Percentiles rank a stretch among this genome's conserved stretches.
phyloP scores from a whole-genome alignment of 768 basidiomycete species.

The Suillus subluteus region DNA sequence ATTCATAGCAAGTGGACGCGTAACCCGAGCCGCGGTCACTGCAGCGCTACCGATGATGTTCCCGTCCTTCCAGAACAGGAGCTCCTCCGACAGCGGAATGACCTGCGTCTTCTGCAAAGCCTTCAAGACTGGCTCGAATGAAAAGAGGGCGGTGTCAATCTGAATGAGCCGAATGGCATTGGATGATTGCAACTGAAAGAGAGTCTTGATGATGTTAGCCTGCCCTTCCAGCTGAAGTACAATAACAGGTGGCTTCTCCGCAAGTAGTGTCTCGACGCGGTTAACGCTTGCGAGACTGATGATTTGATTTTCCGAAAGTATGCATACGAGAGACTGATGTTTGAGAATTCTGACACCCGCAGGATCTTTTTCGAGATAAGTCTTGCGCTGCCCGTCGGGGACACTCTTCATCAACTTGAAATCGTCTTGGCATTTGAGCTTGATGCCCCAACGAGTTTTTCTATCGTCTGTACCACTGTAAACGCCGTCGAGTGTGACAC shows the following conservation, averaged over 20 bases:
- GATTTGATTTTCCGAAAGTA: slow-evolving; percentile 51
- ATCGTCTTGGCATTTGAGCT: slow-evolving; percentile 40
- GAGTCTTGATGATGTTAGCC: slow-evolving; percentile 38
- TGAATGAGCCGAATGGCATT: slow-evolving; percentile 50
- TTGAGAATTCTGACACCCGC: slow-evolving; percentile 44
- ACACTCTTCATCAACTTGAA: slow-evolving; percentile 40
- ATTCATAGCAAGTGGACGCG: slow-evolving; percentile 34
- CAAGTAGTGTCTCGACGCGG: slow-evolving; percentile 57
- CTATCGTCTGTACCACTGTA: slow-evolving; percentile 33
- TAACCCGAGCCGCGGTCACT: slow-evolving; percentile 18
- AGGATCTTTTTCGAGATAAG: slow-evolving; percentile 40
- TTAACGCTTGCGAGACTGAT: slow-evolving; percentile 56
- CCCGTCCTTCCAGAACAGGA: slow-evolving; percentile 55
- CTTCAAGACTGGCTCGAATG: slow-evolving; percentile 63
- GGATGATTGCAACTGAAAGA: slow-evolving; percentile 43
- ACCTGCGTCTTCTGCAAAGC: slow-evolving; percentile 50
- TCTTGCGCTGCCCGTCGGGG: slow-evolving; percentile 40
- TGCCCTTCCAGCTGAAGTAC: slow-evolving; percentile 56
- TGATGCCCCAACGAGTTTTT: slow-evolving; percentile 44
- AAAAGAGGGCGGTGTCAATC: slow-evolving; percentile 63
- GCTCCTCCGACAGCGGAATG: slow-evolving; percentile 52
- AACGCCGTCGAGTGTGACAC: slow-evolving; percentile 40
- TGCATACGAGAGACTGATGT: slow-evolving; percentile 58
- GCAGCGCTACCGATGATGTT: slow-evolving; percentile 17
- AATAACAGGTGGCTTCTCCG: slow-evolving; percentile 50